Base-by-base conservation (phyloP, 768 basidiomycete species). In the Russula griseocarnosa region DNA sequence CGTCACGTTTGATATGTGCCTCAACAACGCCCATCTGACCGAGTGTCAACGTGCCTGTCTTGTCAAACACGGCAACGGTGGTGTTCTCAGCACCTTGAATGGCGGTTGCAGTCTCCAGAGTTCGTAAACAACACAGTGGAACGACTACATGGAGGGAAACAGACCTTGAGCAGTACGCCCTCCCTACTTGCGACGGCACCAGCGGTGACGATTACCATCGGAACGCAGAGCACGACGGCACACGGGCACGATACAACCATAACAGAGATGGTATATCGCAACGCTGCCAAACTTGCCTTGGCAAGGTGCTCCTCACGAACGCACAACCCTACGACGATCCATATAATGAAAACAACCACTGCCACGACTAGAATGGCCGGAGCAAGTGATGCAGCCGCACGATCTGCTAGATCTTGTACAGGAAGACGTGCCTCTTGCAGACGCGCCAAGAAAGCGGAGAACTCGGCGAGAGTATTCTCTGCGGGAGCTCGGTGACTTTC, bases 221-320 rank as follows among this genome's bases (percentile, higher is more conserved):
- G 74, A 22, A 76, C 76, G 26, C 74, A 77, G 44, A 74, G 70
- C 28, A 73, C 73, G 34, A 78, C 71, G 22, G 75, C 82, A 67
- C 83, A 85, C 0, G 83, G 84, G 69, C 83, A 84, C 18, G 79
- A 79, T 28, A 84, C 76, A 13, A 82, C 81, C 14, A 83, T 72
- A 14, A 79, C 77, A 16, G 81, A 77, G 64, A 85, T 79, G 5
- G 79, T 78, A 67, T 83, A 84, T 42, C 79, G 79, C 57, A 85
- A 70, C 7, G 81, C 78, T 51, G 68, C 63, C 42, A 77, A 71
- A 3, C 67, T 70, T 3, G 77, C 74, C 16, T 67, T 54, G 14
- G 70, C 70, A 5, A 64, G 34, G 9, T 69, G 49, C 59, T 74
- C 67, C 18, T 73, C 55, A 26, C 71, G 70, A 55, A 73, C 74